These are phyloP conservation scores for Stachybotrys echinatus DNA, from an alignment of 2,329 filamentous ascomycete genomes.

Conservation along the genomic window DNA sequence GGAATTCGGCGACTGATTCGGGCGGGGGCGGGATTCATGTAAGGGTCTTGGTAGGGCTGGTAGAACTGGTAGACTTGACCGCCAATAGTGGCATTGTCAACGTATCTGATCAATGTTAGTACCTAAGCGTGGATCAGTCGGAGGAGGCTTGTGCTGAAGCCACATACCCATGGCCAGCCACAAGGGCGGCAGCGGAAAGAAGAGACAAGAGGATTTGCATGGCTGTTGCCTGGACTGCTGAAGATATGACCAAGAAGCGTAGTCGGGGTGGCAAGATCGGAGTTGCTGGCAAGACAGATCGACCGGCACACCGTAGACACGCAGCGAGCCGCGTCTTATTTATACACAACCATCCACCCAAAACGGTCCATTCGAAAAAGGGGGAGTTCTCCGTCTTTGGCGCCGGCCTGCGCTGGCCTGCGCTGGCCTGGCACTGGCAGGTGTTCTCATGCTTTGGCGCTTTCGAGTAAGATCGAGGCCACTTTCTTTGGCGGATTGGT, in stretches of 20 bases:
- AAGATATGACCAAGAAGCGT: background rate
- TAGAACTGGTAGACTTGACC: slow-evolving; percentile 26
- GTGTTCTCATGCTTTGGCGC: too few species aligned
- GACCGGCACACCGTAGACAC: too few species aligned
- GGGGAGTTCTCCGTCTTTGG: too few species aligned
- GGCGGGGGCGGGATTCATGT: slow-evolving; percentile 35
- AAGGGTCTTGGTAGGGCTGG: slow-evolving; percentile 37
- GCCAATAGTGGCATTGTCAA: slow-evolving; percentile 39
- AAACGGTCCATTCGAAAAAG: too few species aligned
- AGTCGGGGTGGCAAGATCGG: background rate
- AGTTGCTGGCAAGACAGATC: background rate
- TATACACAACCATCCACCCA: too few species aligned
- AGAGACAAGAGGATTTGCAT: slow-evolving; percentile 18
- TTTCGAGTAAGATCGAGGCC: too few species aligned
- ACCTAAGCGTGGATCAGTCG: too few species aligned
- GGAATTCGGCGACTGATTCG: slow-evolving; percentile 53
- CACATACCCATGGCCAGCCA: slow-evolving; percentile 37
- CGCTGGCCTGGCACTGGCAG: too few species aligned
- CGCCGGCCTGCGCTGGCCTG: too few species aligned
- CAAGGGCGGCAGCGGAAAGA: slow-evolving; percentile 29
- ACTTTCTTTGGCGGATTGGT: background rate
- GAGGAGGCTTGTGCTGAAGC: too few species aligned
- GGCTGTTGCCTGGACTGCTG: slow-evolving; percentile 1
- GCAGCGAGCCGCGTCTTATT: too few species aligned
- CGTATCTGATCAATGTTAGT: too few species aligned